phyloP scores from a whole-genome alignment of 2,329 filamentous ascomycete genomes.

The Bipolaris cookei region DNA sequence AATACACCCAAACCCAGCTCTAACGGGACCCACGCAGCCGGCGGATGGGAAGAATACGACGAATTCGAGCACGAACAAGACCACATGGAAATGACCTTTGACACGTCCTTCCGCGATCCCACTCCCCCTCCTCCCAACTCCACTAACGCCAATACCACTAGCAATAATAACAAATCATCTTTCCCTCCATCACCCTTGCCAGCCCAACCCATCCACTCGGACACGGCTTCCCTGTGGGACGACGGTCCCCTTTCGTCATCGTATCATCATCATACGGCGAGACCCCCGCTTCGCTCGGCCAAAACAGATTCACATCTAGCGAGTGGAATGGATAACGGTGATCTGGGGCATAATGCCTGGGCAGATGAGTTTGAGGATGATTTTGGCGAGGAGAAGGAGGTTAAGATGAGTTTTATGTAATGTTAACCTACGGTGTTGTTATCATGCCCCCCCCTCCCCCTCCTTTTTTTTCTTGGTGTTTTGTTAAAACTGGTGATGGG shows the following conservation, averaged over 20 bases:
- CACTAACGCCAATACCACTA: conserved; percentile 17
- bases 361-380: conserved; percentile 55
- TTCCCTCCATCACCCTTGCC: conserved; percentile 2
- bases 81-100: conserved; percentile 54
- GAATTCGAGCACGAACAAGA: conserved; percentile 43
- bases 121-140: conserved; percentile 17
- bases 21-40: conserved; percentile 25
- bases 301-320: conserved; percentile 33
- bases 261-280: conserved; percentile 1
- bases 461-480: background rate
- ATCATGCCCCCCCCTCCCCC: background rate
- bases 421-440: background rate
- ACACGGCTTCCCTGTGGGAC: conserved; percentile 19
- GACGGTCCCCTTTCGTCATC: background rate
- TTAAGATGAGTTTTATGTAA: conserved; percentile 57
- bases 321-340: background rate
- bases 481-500: no score
- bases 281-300: conserved; percentile 36
- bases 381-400: conserved; percentile 55
- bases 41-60: conserved; percentile 44
- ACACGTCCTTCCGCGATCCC: conserved; percentile 44
- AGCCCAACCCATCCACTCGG: conserved; percentile 3
- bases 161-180: background rate
- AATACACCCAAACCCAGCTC: conserved; percentile 17
- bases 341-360: conserved; percentile 55